Conservation (phyloP, 1,284 basidiomycete species). For the Clitocybe nebularis region DNA sequence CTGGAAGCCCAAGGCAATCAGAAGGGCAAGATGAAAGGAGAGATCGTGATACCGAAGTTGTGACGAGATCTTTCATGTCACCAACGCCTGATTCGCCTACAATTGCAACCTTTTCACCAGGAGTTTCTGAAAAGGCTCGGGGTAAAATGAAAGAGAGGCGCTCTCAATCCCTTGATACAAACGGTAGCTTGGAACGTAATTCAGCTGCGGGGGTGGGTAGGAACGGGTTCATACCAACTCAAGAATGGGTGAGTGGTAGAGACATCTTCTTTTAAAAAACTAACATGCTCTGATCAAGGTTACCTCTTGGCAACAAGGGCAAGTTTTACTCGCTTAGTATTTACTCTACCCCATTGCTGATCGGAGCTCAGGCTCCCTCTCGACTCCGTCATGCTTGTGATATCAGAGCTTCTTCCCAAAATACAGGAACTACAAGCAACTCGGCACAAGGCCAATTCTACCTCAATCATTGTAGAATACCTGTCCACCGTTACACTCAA, state of each 20-base stretch:
- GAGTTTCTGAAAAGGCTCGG: conserved; percentile 75
- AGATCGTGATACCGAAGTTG: conserved; percentile 15
- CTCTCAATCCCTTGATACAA: conserved; percentile 58
- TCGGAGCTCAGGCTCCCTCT: conserved; percentile 63
- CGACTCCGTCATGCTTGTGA: conserved; percentile 78
- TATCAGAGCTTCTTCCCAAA: conserved; percentile 83
- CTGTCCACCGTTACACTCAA: conserved; percentile 59
- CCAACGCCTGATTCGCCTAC: conserved; percentile 35
- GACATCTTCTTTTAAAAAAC: conserved; percentile 1
- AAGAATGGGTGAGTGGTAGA: conserved; percentile 78
- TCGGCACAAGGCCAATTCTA: conserved; percentile 57
- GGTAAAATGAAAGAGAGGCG: conserved; percentile 81
- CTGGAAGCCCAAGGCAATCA: conserved; percentile 13
- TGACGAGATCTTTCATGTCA: conserved; percentile 32
- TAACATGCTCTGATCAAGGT: conserved; percentile 40
- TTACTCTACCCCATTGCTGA: conserved; percentile 9
- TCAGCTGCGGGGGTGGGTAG: conserved; percentile 69
- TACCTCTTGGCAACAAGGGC: conserved; percentile 87
- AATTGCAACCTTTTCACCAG: conserved; percentile 22
- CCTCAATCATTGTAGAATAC: conserved; percentile 67
- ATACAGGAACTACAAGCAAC: conserved; percentile 78
- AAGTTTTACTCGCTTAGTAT: conserved; percentile 18
- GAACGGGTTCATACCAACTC: conserved; percentile 89
- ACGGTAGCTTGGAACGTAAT: conserved; percentile 56
- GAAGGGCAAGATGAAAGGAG: conserved; percentile 13